Evolutionary conservation across 2,329 filamentous ascomycete genomes (phyloP).

Genomic region (Aureobasidium melanogenum): DNA sequence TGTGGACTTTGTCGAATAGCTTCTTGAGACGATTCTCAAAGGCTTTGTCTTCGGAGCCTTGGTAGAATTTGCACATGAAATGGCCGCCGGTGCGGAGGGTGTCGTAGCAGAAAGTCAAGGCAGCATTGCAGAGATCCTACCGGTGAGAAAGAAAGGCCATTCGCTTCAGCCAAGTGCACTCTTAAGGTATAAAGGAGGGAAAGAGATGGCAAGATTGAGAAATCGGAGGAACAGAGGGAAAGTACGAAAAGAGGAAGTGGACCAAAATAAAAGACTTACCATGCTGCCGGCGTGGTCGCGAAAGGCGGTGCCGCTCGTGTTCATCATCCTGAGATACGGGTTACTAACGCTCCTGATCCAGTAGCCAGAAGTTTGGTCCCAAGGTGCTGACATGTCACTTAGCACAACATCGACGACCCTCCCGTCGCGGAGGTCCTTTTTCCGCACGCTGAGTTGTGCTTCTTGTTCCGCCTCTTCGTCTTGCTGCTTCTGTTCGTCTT

Average conservation of each 20-base stretch:
- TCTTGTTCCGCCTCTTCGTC: constrained; percentile 18
- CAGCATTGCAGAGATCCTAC: constrained; percentile 82
- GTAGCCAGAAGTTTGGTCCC: constrained; percentile 70
- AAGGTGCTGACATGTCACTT: constrained; percentile 99
- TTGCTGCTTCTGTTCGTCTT: constrained; percentile 24
- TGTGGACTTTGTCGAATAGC: constrained; percentile 69
- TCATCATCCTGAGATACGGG: constrained; percentile 98
- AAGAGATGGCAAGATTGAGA: not conserved
- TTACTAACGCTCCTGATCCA: constrained; percentile 87
- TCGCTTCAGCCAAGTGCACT: not conserved
- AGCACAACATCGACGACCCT: constrained; percentile 81
- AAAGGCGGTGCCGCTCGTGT: constrained; percentile 82
- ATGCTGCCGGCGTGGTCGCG: constrained; percentile 90
- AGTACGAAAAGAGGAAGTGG: not conserved
- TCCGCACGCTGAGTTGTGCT: constrained; percentile 24
- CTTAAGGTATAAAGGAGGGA: not conserved
- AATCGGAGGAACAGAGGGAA: not conserved
- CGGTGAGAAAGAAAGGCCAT: not conserved
- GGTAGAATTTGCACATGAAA: constrained; percentile 97
- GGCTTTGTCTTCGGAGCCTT: constrained; percentile 74
- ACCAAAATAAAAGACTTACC: constrained; percentile 46
- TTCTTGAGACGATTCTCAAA: constrained; percentile 66
- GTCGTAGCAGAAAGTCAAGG: constrained; percentile 75
- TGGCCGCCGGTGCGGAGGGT: constrained; percentile 75
- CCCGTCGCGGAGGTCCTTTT: constrained; percentile 34